Evolutionary conservation across 768 basidiomycete species (phyloP).

Genomic region (Daedalea quercina): DNA sequence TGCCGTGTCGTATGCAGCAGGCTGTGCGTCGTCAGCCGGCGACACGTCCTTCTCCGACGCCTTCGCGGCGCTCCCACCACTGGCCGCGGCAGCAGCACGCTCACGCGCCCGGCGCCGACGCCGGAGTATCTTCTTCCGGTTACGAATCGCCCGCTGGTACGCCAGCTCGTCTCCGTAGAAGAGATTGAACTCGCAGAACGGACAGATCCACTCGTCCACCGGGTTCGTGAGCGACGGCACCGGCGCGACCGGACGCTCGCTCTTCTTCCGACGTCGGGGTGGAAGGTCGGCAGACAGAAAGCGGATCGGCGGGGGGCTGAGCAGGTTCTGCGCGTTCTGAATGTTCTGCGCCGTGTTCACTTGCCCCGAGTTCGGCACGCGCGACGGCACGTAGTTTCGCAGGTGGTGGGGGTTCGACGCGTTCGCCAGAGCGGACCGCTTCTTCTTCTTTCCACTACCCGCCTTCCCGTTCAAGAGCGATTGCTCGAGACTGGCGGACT

Average conservation of each 20-base stretch:
- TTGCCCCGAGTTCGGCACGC: constrained; percentile 46
- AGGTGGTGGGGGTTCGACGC: constrained; percentile 95
- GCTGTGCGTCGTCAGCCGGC: constrained; percentile 27
- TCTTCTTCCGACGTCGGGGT: constrained; percentile 30
- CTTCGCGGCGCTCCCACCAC: constrained; percentile 22
- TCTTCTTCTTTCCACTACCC: constrained; percentile 76
- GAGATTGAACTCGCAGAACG: constrained; percentile 87
- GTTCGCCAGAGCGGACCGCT: constrained; percentile 84
- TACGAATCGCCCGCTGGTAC: constrained; percentile 59
- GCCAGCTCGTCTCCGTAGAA: constrained; percentile 81
- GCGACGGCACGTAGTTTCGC: constrained; percentile 87
- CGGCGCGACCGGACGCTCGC: constrained; percentile 17
- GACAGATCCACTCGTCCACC: constrained; percentile 89
- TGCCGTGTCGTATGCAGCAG: constrained; percentile 16
- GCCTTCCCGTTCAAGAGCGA: constrained; percentile 17
- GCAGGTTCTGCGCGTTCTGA: constrained; percentile 37
- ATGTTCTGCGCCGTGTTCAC: constrained; percentile 31
- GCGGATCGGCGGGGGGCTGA: constrained; percentile 56
- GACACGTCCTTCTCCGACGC: constrained; percentile 7
- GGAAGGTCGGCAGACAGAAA: constrained; percentile 69
- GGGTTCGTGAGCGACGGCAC: constrained; percentile 42
- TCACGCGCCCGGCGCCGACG: constrained; percentile 67
- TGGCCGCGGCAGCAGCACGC: constrained; percentile 52
- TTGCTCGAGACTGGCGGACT: constrained; percentile 33
- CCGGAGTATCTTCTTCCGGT: constrained; percentile 72